Evolutionary conservation across 2,329 filamentous ascomycete species (phyloP).

Genomic region (Colletotrichum lini): DNA sequence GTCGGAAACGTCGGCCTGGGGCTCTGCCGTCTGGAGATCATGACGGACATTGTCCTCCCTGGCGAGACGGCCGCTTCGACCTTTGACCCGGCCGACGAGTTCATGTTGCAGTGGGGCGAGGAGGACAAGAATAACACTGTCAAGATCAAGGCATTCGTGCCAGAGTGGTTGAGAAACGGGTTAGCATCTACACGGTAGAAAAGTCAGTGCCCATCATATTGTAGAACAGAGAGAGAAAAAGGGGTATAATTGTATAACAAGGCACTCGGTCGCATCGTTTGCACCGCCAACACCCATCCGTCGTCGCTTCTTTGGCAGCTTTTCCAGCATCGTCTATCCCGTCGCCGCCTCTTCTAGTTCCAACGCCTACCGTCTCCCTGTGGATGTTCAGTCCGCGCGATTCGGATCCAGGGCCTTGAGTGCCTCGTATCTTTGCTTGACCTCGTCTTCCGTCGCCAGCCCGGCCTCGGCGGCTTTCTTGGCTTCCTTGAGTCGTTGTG

Average conservation of each 20-base stretch:
- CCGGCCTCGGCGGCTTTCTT: conserved; percentile 64
- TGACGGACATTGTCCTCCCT: conserved; percentile 84
- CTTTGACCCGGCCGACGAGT: conserved; percentile 64
- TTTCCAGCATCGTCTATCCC: neutral
- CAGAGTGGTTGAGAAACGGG: conserved; percentile 75
- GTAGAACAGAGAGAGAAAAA: conserved; percentile 36
- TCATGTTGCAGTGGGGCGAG: conserved; percentile 41
- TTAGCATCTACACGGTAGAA: conserved; percentile 47
- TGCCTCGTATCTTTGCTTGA: conserved; percentile 40
- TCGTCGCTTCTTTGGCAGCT: conserved; percentile 9
- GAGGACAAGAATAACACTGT: conserved; percentile 54
- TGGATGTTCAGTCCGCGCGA: neutral
- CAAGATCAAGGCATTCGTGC: conserved; percentile 85
- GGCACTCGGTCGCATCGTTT: conserved; percentile 8
- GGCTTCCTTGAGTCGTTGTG: conserved; percentile 66
- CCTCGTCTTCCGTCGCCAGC: conserved; percentile 61
- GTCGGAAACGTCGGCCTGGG: conserved; percentile 90
- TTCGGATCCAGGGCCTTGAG: conserved; percentile 29
- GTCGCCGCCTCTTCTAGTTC: neutral
- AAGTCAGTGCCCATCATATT: conserved; percentile 29
- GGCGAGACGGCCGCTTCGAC: conserved; percentile 77
- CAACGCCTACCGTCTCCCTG: neutral
- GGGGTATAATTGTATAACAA: conserved; percentile 39
- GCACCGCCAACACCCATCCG: neutral
- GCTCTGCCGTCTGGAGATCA: conserved; percentile 88